Evolutionary conservation across 805 yeast species (phyloP), one percentile per base, ranked within the genome.

Genomic region (Pichia rugopelliculosa): DNA sequence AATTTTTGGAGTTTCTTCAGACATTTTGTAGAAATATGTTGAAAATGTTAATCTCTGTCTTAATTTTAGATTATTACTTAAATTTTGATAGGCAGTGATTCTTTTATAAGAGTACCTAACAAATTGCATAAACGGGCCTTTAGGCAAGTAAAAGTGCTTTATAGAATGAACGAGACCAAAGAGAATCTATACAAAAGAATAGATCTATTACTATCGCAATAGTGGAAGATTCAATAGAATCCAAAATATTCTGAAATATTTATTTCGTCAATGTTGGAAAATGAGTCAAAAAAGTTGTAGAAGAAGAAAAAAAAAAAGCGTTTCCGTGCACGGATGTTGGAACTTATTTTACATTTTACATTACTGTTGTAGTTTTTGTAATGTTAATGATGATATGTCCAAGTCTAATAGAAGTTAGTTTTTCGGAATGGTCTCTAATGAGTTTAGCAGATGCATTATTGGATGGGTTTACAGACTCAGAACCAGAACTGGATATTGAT

Each of bases 371-470:
- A n/a, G n/a, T n/a, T n/a, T n/a, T n/a, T n/a, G n/a, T n/a, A n/a
- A n/a, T n/a, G n/a, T n/a, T n/a, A n/a, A n/a, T n/a, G n/a, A n/a
- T n/a, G n/a, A n/a, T n/a, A n/a, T n/a, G n/a, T n/a, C n/a, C n/a
- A n/a, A n/a, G n/a, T n/a, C n/a, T n/a, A n/a, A n/a, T n/a, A n/a
- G n/a, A n/a, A n/a, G n/a, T n/a, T n/a, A n/a, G n/a, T 30, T 15
- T 30, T 6, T 26, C 4, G 3, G n/a, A 30, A 6, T 6, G n/a
- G 3, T 30, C 18, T 2, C 2, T 18, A 30, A 30, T 61, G 66
- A 71, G 73, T 51, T 66, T 65, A 48, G 77, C 73, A 41, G 65
- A 65, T 45, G 73, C 69, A 21, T 58, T 75, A 36, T 52, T 71
- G 49, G 71, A 66, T 1, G 78, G 72, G 49, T 66, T 73, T 41